Base-by-base conservation (phyloP, 768 basidiomycete species). In the Leccinellum albellum region DNA sequence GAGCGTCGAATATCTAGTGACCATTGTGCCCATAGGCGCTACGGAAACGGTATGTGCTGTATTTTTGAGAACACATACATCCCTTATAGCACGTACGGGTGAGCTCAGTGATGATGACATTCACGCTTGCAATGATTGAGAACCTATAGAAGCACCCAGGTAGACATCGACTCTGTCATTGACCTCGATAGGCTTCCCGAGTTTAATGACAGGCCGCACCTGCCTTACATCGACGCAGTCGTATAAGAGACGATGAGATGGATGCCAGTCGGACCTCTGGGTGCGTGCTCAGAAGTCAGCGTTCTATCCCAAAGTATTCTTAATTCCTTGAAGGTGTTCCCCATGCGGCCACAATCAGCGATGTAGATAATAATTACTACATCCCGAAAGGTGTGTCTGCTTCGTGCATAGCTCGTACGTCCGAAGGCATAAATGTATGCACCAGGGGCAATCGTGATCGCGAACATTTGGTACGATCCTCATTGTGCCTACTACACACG, bases 11-110 rank as follows among this genome's bases (percentile, higher is more conserved):
- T 56, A 37, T 54, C 10, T 6, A 4, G 17, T 42, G 10, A 52
- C 23, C 7, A 9, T 3, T 2, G 13, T 26, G 13, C 32, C 0
- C 21, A 10, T 24, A 7, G 66, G 23, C 17, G 37, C 61, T 17
- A 31, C 47, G 33, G 60, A 64, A 20, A 54, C 57, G 20, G 60
- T 62, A 7, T 40, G 60, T 57, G 1, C 13, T 10, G 24, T 12
- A 13, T 24, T 9, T 17, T 32, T 10, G 14, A 23, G 2, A 2
- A 24, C 1, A 7, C 21, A 12, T n/a, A 13, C 9, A 6, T 40
- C 3, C 2, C 3, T 55, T 7, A 59, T 44, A 3, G 15, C 5
- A 28, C 2, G 2, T 28, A 20, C 33, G 67, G 65, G 62, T 65
- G 12, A 28, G 21, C 3, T 50, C 49, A 15, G 5, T 14, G 4